phyloP scores from a whole-genome alignment of 345 rosid genomes.

The Salix koriyanagi region DNA sequence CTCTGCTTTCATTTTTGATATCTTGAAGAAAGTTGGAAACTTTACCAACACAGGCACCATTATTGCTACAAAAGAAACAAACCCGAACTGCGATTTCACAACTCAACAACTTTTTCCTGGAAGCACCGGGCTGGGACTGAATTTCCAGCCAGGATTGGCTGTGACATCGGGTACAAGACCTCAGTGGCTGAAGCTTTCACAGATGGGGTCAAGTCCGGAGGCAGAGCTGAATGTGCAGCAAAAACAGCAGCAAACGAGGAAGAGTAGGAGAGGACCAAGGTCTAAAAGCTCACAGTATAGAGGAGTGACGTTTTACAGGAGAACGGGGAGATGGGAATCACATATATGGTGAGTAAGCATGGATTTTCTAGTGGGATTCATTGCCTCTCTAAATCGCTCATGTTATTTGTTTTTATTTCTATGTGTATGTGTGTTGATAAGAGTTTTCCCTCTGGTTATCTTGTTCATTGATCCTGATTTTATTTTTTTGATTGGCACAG shows the following conservation, averaged over 20 bases:
- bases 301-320: slow-evolving; percentile 31
- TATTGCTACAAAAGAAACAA: not conserved
- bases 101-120: slow-evolving; percentile 49
- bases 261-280: slow-evolving; percentile 33
- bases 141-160: slow-evolving; percentile 19
- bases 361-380: not conserved
- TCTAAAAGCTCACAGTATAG: slow-evolving; percentile 32
- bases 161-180: slow-evolving; percentile 6
- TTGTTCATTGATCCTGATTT: not conserved
- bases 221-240: slow-evolving; percentile 36
- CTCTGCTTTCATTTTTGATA: slow-evolving; percentile 40
- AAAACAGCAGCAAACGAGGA: slow-evolving; percentile 34
- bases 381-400: not conserved
- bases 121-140: slow-evolving; percentile 18
- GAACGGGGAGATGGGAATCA: slow-evolving; percentile 36
- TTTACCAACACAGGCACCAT: not conserved
- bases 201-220: slow-evolving; percentile 21
- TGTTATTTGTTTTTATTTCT: not conserved
- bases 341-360: slow-evolving; percentile 22
- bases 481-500: slow-evolving; percentile 3
- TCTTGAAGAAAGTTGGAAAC: slow-evolving; percentile 30
- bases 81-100: slow-evolving; percentile 22
- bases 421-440: not conserved
- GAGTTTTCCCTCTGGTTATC: not conserved
- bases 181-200: slow-evolving; percentile 50